Conservation (phyloP, 306 rosid genomes). For the Acacia melanoxylon region DNA sequence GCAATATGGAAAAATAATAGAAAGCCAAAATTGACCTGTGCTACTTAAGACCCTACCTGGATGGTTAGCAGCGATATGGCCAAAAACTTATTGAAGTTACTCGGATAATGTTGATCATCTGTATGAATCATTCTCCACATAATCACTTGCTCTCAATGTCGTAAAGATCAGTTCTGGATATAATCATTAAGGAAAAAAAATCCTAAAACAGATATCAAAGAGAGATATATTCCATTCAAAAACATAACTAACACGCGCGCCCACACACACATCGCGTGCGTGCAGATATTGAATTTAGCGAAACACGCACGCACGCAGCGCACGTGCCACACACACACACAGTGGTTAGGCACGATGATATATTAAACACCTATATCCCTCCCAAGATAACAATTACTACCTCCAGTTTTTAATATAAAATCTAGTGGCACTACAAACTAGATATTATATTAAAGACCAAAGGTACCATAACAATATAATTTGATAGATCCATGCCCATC, state of each 20-base stretch:
- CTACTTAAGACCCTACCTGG: conserved; percentile 10
- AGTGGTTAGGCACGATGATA: neutral
- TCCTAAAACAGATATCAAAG: neutral
- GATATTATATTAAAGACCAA: too few relatives aligned
- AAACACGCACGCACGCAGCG: too few relatives aligned
- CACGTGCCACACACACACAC: too few relatives aligned
- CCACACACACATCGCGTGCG: too few relatives aligned
- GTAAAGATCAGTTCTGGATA: conserved; percentile 44
- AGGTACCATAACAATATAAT: neutral
- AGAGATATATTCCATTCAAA: neutral
- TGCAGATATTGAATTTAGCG: neutral
- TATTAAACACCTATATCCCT: neutral
- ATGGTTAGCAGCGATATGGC: conserved; percentile 32
- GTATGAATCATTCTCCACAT: conserved; percentile 7
- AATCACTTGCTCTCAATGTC: conserved; percentile 61
- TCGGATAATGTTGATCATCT: neutral
- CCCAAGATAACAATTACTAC: too few relatives aligned
- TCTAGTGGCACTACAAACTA: too few relatives aligned
- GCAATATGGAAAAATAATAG: conserved; percentile 11
- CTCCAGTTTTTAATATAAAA: too few relatives aligned
- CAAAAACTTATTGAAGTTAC: neutral
- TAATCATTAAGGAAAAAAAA: neutral
- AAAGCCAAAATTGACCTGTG: neutral
- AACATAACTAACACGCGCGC: too few relatives aligned
- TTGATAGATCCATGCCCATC: neutral